phyloP scores from a whole-genome alignment of 768 basidiomycete genomes.

The Pleurotus tuoliensis region DNA sequence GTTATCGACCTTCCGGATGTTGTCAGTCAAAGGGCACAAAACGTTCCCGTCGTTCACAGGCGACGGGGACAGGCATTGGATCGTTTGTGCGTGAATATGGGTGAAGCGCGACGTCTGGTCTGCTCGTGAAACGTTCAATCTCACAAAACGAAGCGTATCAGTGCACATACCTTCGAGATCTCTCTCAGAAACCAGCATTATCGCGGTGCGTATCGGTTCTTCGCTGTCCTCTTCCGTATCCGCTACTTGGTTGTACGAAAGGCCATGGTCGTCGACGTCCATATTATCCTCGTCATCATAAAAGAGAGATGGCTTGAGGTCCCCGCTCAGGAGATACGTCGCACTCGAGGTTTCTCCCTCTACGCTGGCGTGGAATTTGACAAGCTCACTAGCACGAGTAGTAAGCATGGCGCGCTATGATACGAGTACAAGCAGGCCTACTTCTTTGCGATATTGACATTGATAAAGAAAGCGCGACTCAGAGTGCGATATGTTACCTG shows the following conservation, averaged over 20 bases:
- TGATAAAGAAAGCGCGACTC: slow-evolving; percentile 65
- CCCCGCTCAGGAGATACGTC: slow-evolving; percentile 72
- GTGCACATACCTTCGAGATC: slow-evolving; percentile 56
- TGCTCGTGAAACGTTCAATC: neutral
- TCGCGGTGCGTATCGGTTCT: slow-evolving; percentile 40
- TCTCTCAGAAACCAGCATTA: slow-evolving; percentile 60
- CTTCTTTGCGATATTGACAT: slow-evolving; percentile 81
- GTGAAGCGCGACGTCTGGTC: slow-evolving; percentile 51
- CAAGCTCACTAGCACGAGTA: slow-evolving; percentile 51
- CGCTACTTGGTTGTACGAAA: slow-evolving; percentile 10
- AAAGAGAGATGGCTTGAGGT: slow-evolving; percentile 23
- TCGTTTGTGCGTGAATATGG: slow-evolving; percentile 50
- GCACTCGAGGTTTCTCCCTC: slow-evolving; percentile 45
- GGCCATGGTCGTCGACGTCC: slow-evolving; percentile 4
- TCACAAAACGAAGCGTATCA: neutral
- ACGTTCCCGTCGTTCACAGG: slow-evolving; percentile 47
- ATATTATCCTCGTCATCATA: slow-evolving; percentile 5
- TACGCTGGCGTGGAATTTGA: slow-evolving; percentile 48
- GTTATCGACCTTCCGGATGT: slow-evolving; percentile 35
- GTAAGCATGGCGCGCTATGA: neutral
- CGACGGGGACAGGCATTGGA: slow-evolving; percentile 72
- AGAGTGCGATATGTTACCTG: slow-evolving; percentile 80
- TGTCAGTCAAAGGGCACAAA: slow-evolving; percentile 36
- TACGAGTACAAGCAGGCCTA: slow-evolving; percentile 25
- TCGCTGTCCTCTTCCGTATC: slow-evolving; percentile 40